A percentile compares a stretch with the other conserved stretches of the same genome.
Conservation (phyloP, 768 basidiomycete genomes). For the Boletus rubroflammeus region DNA sequence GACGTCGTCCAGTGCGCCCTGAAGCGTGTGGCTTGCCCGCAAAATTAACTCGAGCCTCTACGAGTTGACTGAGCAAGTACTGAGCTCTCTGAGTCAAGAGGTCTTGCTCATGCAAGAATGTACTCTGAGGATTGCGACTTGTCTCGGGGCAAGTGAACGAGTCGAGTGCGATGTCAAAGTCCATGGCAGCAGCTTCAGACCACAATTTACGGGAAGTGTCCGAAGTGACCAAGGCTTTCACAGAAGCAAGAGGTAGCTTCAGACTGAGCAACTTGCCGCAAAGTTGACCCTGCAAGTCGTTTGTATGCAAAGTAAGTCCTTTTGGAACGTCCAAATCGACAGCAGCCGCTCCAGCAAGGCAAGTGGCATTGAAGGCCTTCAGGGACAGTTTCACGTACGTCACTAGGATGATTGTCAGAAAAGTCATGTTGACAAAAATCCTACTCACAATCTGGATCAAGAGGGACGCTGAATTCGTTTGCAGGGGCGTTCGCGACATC, state of each 20-base stretch:
- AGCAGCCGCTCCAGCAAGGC: slow-evolving; percentile 51
- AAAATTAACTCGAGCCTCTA: slow-evolving; percentile 14
- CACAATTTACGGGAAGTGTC: slow-evolving; percentile 44
- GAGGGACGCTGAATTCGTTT: slow-evolving; percentile 51
- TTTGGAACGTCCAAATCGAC: slow-evolving; percentile 50
- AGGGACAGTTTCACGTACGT: slow-evolving; percentile 77
- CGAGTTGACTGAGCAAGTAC: slow-evolving; percentile 43
- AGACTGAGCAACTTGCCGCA: slow-evolving; percentile 65
- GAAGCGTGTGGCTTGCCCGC: not conserved
- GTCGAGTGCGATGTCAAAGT: slow-evolving; percentile 59
- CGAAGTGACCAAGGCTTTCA: slow-evolving; percentile 50
- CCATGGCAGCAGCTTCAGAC: slow-evolving; percentile 60
- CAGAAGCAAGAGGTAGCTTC: slow-evolving; percentile 45
- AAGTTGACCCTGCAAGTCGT: slow-evolving; percentile 67
- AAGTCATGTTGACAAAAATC: not conserved
- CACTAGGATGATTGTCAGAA: slow-evolving; percentile 43
- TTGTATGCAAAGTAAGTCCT: slow-evolving; percentile 66
- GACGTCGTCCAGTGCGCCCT: slow-evolving; percentile 1
- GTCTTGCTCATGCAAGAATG: slow-evolving; percentile 74
- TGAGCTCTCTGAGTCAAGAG: slow-evolving; percentile 57
- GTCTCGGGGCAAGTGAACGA: slow-evolving; percentile 61
- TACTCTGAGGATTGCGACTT: slow-evolving; percentile 51
- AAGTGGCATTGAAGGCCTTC: slow-evolving; percentile 50
- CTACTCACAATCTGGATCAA: slow-evolving; percentile 75
- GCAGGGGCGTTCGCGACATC: slow-evolving; percentile 84